Conservation (phyloP, 1,139 yeast species). For the Lodderomyces orthopsilosis region DNA sequence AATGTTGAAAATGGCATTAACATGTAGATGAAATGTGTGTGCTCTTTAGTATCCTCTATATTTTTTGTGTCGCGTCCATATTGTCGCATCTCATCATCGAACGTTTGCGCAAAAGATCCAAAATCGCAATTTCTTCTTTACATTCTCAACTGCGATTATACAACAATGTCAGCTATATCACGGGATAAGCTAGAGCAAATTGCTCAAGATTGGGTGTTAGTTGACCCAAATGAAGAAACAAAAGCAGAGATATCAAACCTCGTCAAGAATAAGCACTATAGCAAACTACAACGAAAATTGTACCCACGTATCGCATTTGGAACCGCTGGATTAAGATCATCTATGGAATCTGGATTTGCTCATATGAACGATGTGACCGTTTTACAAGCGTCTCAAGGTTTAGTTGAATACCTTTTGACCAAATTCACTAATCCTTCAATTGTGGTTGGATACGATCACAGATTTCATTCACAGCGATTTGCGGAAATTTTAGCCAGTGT, state of each 20-base stretch:
- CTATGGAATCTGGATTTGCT: constrained; percentile 87
- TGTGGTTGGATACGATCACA: constrained; percentile 90
- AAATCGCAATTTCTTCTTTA: neutral
- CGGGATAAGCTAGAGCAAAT: constrained; percentile 24
- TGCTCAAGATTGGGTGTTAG: constrained; percentile 48
- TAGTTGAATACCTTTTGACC: constrained; percentile 56
- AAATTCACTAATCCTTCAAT: constrained; percentile 30
- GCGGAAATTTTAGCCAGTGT: constrained; percentile 79
- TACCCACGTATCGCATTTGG: constrained; percentile 75
- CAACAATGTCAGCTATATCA: neutral
- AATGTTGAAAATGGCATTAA: neutral
- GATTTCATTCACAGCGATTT: constrained; percentile 74
- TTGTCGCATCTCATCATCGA: neutral
- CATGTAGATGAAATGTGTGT: too few species aligned
- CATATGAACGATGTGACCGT: constrained; percentile 90
- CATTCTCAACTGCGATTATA: neutral
- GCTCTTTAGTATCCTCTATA: too few species aligned
- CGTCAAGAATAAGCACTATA: constrained; percentile 35
- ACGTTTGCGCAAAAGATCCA: neutral
- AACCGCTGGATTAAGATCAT: constrained; percentile 85
- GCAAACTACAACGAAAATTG: constrained; percentile 50
- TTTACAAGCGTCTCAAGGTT: constrained; percentile 88
- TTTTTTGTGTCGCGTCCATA: neutral
- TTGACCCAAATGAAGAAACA: constrained; percentile 53
- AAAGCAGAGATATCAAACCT: constrained; percentile 53